phyloP scores from a whole-genome alignment of 1,284 basidiomycete genomes.

The Ganoderma boninense region DNA sequence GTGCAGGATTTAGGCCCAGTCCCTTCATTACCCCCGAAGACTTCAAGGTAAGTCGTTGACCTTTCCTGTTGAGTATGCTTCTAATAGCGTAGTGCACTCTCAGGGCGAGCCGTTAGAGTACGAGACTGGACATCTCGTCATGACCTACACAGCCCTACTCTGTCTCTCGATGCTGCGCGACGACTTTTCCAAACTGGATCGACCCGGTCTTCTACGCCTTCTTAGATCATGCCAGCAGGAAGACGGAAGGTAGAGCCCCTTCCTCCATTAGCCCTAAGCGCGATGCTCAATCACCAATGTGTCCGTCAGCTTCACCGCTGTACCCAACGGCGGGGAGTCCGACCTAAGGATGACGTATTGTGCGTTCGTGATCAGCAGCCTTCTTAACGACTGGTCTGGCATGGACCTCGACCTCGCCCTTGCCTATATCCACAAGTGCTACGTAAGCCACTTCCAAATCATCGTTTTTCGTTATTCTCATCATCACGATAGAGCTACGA shows the following conservation, averaged over 20 bases:
- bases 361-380: conserved; percentile 82
- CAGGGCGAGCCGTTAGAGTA: conserved; percentile 49
- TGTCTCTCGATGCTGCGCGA: conserved; percentile 86
- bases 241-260: conserved; percentile 78
- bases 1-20: conserved; percentile 82
- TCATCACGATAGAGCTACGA: conserved; percentile 77
- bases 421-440: conserved; percentile 71
- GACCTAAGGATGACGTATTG: conserved; percentile 91
- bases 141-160: conserved; percentile 90
- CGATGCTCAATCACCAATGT: background rate
- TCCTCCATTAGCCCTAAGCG: background rate
- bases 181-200: conserved; percentile 74
- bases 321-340: conserved; percentile 69
- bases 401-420: conserved; percentile 70
- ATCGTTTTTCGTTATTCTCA: background rate
- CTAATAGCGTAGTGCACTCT: background rate
- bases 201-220: conserved; percentile 67
- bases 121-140: conserved; percentile 86
- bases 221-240: conserved; percentile 74
- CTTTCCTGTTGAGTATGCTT: background rate
- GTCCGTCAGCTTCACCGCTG: conserved; percentile 74
- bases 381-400: conserved; percentile 83
- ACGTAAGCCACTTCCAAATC: conserved; percentile 56
- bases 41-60: conserved; percentile 30
- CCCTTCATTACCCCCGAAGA: conserved; percentile 62